Evolutionary conservation across 1,284 basidiomycete species (phyloP).

Genomic region (Puccinia triticina): DNA sequence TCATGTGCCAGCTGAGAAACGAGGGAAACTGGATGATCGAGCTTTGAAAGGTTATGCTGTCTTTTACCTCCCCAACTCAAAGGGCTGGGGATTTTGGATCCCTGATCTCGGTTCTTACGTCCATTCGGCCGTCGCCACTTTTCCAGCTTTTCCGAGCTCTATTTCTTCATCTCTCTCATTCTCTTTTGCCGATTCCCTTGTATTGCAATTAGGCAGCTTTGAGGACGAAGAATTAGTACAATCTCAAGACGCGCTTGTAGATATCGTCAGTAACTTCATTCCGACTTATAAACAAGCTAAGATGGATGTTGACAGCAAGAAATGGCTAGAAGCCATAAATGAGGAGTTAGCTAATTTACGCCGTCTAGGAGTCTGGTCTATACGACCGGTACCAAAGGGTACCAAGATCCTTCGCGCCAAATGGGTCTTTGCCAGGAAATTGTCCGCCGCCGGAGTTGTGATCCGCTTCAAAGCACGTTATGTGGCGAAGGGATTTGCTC

Average conservation of each 20-base stretch:
- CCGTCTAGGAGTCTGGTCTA: neutral
- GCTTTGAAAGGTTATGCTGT: neutral
- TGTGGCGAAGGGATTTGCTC: neutral
- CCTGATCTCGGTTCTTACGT: neutral
- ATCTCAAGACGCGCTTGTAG: no score
- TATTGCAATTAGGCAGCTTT: no score
- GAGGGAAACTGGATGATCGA: slow-evolving; percentile 7
- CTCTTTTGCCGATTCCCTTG: no score
- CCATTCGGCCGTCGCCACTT: neutral
- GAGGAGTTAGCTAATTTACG: neutral
- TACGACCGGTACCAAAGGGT: neutral
- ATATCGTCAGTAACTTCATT: no score
- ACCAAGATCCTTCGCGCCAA: neutral
- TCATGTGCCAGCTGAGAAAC: slow-evolving; percentile 27
- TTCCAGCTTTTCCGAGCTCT: neutral
- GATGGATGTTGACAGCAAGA: no score
- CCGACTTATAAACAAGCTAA: no score
- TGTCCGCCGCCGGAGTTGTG: no score
- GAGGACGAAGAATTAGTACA: no score
- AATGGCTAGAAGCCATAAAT: neutral
- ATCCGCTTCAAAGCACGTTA: neutral
- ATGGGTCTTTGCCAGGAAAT: slow-evolving; percentile 1
- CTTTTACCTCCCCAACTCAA: neutral
- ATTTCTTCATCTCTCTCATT: no score
- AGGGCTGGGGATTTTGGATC: slow-evolving; percentile 29